phyloP scores from a whole-genome alignment of 2,329 filamentous ascomycete species.

The Aureobasidium zeae region DNA sequence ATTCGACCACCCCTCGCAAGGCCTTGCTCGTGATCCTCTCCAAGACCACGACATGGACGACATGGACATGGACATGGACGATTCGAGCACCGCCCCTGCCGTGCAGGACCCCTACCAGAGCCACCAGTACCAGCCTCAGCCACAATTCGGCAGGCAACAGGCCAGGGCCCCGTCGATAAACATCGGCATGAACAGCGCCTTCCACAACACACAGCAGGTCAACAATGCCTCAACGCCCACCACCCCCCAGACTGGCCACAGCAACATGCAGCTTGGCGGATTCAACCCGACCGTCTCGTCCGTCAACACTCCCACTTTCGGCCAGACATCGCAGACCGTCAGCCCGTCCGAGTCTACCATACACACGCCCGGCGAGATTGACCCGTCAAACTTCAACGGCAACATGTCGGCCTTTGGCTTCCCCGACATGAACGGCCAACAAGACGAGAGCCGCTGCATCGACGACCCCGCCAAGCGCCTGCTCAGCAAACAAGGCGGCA shows the following conservation, averaged over 20 bases:
- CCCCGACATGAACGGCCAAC: conserved; percentile 45
- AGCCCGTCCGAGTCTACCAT: conserved; percentile 57
- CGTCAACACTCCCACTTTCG: conserved; percentile 87
- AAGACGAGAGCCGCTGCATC: conserved; percentile 49
- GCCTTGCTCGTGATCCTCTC: conserved; percentile 14
- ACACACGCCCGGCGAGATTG: conserved; percentile 62
- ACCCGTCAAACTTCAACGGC: conserved; percentile 38
- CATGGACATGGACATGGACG: conserved; percentile 94
- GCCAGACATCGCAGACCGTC: conserved; percentile 54
- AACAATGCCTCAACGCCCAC: conserved; percentile 77
- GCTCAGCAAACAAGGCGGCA: conserved; percentile 69
- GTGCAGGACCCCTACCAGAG: conserved; percentile 28
- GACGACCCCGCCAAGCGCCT: conserved; percentile 91
- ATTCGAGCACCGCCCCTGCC: conserved; percentile 54
- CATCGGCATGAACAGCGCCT: conserved; percentile 65
- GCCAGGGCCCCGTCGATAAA: conserved; percentile 61
- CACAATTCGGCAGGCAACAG: conserved; percentile 47
- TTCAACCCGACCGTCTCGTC: conserved; percentile 88
- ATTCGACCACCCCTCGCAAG: conserved; percentile 16
- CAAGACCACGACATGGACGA: conserved; percentile 35
- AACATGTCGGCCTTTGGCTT: conserved; percentile 36
- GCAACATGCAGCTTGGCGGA: conserved; percentile 70
- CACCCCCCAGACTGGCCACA: conserved; percentile 62
- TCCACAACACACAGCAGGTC: conserved; percentile 57
- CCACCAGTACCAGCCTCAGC: conserved; percentile 36